Percentiles rank a stretch among this genome's conserved stretches.
Evolutionary conservation across 1,139 yeast species (phyloP).

Genomic region (Debaryomyces singareniensis): DNA sequence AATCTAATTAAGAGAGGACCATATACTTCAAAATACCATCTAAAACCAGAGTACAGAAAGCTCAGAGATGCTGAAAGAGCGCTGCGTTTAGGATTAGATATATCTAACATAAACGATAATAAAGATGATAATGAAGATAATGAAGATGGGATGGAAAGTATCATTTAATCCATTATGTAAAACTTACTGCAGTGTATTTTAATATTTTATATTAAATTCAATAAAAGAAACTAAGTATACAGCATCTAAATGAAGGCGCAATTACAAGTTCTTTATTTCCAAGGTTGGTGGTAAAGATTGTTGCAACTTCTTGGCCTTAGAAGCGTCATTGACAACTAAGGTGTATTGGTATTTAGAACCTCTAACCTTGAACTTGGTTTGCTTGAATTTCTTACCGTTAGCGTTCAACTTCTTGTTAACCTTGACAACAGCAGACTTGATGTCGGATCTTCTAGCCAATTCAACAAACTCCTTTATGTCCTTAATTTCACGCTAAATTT

Average conservation of each 20-base stretch:
- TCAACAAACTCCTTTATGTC: conserved; percentile 98
- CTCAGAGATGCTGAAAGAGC: conserved; percentile 74
- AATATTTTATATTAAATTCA: conserved; percentile 1
- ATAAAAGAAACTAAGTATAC: conserved; percentile 6
- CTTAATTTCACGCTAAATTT: conserved; percentile 66
- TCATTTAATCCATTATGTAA: conserved; percentile 15
- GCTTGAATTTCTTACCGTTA: conserved; percentile 81
- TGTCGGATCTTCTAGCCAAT: conserved; percentile 97
- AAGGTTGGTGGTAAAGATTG: conserved; percentile 97
- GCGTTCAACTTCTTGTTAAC: conserved; percentile 81
- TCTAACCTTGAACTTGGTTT: conserved; percentile 99
- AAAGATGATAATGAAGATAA: conserved; percentile 42
- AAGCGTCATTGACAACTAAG: conserved; percentile 90
- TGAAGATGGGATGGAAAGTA: conserved; percentile 46
- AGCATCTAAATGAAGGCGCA: conserved; percentile 10
- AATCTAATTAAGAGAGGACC: conserved; percentile 91
- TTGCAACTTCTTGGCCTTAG: conserved; percentile 96
- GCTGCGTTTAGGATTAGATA: conserved; percentile 45
- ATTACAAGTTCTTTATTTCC: conserved; percentile 61
- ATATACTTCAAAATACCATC: conserved; percentile 82
- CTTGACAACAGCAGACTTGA: conserved; percentile 86
- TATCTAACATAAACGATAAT: conserved; percentile 6
- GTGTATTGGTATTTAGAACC: conserved; percentile 95
- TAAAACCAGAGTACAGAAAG: conserved; percentile 85
- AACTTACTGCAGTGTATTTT: neutral